Conservation (phyloP, 2,329 filamentous ascomycete species). For the Colletotrichum sp. region DNA sequence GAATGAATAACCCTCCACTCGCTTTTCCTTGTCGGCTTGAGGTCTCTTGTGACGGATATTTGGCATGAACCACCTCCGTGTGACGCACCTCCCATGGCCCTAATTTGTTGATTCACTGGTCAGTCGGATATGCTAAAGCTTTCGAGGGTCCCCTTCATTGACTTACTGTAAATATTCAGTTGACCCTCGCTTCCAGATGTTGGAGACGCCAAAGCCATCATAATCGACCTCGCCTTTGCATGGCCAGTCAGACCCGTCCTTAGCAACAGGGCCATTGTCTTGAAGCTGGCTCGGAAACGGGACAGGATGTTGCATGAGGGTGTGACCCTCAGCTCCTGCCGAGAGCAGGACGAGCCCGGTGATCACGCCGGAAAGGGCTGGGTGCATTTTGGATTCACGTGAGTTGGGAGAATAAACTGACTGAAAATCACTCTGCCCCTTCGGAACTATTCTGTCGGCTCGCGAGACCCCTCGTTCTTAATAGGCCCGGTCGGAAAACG, state of each 20-base stretch:
- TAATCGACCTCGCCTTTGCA: not conserved
- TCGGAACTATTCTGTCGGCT: not conserved
- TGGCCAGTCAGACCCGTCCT: not conserved
- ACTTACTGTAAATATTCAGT: not conserved
- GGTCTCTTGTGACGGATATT: not conserved
- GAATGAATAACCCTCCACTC: not conserved
- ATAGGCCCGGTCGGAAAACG: not conserved
- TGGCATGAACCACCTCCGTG: not conserved
- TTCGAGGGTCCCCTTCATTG: accelerated
- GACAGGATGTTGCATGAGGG: not conserved
- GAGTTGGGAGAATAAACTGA: not conserved
- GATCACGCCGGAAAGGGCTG: not conserved
- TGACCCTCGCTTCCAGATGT: not conserved
- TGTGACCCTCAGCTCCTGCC: not conserved
- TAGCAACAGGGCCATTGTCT: not conserved
- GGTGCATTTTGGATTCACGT: not conserved
- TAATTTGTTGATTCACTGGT: not conserved
- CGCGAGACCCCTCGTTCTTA: not conserved
- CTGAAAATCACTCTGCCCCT: not conserved
- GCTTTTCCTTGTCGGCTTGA: not conserved
- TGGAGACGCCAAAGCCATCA: not conserved
- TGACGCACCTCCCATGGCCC: not conserved
- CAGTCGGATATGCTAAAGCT: not conserved
- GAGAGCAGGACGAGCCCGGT: not conserved
- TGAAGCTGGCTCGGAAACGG: not conserved